Conservation (phyloP, 1,139 yeast species). For the Pichia sp. region DNA sequence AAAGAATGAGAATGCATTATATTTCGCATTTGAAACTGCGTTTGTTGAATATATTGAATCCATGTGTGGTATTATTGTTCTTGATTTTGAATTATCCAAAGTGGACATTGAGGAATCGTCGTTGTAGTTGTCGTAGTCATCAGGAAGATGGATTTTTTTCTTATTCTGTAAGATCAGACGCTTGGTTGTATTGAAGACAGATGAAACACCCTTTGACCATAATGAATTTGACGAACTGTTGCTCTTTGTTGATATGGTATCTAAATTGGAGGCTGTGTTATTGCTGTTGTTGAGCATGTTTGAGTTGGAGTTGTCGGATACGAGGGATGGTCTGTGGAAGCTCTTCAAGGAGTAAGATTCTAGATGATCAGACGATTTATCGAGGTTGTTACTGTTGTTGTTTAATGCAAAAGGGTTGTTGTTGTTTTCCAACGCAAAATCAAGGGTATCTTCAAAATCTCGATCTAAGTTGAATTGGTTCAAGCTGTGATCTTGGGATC, state of each 20-base stretch:
- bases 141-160: conserved; percentile 28
- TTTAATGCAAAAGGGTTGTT: conserved; percentile 26
- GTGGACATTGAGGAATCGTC: not conserved
- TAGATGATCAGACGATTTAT: conserved; percentile 5
- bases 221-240: conserved; percentile 19
- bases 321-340: conserved; percentile 8
- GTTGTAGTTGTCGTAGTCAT: conserved; percentile 12
- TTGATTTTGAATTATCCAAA: conserved; percentile 7
- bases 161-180: conserved; percentile 24
- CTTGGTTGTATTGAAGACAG: conserved; percentile 26
- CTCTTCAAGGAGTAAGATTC: conserved; percentile 18
- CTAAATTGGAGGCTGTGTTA: not conserved
- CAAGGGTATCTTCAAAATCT: conserved; percentile 33
- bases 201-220: conserved; percentile 31
- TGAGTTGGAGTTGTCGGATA: conserved; percentile 9
- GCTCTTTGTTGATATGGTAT: not conserved
- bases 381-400: conserved; percentile 9
- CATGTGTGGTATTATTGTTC: conserved; percentile 38
- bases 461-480: conserved; percentile 29
- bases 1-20: conserved; percentile 81
- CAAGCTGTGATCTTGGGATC: conserved; percentile 25
- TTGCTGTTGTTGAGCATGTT: conserved; percentile 6
- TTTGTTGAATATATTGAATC: conserved; percentile 58
- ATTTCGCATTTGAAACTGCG: conserved; percentile 92
- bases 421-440: conserved; percentile 32